A percentile compares a stretch with the other conserved stretches of the same genome.
Conservation (phyloP, 441 rosid species). For the Lepidium campestre region DNA sequence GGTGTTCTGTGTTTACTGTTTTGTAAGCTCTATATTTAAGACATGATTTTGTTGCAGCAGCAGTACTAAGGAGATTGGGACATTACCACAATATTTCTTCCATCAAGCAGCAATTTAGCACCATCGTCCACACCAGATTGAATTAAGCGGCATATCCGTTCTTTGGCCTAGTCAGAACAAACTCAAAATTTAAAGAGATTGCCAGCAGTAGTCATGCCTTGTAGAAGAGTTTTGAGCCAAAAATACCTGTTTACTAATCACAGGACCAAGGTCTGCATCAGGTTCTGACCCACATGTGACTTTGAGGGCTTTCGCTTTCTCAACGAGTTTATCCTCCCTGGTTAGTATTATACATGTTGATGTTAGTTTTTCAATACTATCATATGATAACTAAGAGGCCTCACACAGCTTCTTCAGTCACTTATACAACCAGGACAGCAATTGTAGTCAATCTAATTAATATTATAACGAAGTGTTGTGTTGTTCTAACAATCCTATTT, state of each 20-base stretch:
- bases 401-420: not conserved
- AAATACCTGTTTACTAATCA: slow-evolving; percentile 72
- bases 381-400: not conserved
- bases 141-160: slow-evolving; percentile 61
- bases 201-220: not conserved
- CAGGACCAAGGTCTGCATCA: slow-evolving; percentile 88
- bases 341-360: slow-evolving; percentile 3
- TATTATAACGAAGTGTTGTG: not conserved
- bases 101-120: slow-evolving; percentile 77
- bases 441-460: not conserved
- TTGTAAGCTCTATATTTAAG: not conserved
- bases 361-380: not conserved
- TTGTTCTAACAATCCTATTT: not conserved
- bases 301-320: slow-evolving; percentile 73
- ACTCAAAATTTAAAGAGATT: no score
- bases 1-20: not conserved
- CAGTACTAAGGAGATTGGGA: not conserved
- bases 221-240: not conserved
- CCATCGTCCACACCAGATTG: slow-evolving; percentile 77
- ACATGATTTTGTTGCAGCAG: not conserved
- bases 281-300: slow-evolving; percentile 80
- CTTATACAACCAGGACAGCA: not conserved
- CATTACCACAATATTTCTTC: slow-evolving; percentile 73
- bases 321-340: slow-evolving; percentile 79
- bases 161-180: slow-evolving; percentile 80